Evolutionary conservation across 768 basidiomycete species (phyloP).

Genomic region (Tricholoma furcatifolium): DNA sequence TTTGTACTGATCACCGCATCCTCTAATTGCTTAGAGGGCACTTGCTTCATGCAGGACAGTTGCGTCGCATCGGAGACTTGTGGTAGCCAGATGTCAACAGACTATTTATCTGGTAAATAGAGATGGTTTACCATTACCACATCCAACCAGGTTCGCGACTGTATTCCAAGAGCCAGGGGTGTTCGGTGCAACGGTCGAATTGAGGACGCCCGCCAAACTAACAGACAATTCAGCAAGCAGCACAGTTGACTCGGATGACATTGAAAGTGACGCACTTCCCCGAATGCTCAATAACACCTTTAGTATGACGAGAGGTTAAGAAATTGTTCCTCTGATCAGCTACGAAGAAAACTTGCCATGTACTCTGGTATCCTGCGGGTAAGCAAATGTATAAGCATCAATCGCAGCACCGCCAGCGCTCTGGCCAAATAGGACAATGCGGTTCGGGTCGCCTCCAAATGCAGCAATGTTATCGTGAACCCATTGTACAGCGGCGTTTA

Average conservation of each 20-base stretch:
- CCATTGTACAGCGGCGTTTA: slow-evolving; percentile 45
- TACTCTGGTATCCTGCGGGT: slow-evolving; percentile 30
- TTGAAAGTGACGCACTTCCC: slow-evolving; percentile 26
- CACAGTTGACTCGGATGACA: neutral
- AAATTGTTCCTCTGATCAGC: neutral
- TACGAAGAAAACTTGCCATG: slow-evolving; percentile 4
- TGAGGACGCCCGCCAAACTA: slow-evolving; percentile 11
- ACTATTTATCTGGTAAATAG: neutral
- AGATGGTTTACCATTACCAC: slow-evolving; percentile 28
- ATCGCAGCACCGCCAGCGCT: slow-evolving; percentile 34
- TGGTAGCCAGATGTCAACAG: neutral
- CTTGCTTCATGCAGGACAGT: slow-evolving; percentile 34
- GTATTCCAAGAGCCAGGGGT: slow-evolving; percentile 28
- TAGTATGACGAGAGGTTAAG: neutral
- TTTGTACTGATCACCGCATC: slow-evolving; percentile 30
- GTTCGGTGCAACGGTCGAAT: slow-evolving; percentile 6
- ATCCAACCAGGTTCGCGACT: slow-evolving; percentile 30
- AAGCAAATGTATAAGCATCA: slow-evolving; percentile 33
- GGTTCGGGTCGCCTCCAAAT: slow-evolving; percentile 40
- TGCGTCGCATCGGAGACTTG: slow-evolving; percentile 27
- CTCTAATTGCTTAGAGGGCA: slow-evolving; percentile 28
- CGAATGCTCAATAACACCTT: slow-evolving; percentile 34
- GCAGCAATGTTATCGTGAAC: slow-evolving; percentile 45
- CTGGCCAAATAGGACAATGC: slow-evolving; percentile 36
- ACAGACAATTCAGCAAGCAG: neutral